A percentile compares a stretch with the other conserved stretches of the same genome.
Conservation (phyloP, 2,329 filamentous ascomycete genomes). For the Cordyceps militaris region DNA sequence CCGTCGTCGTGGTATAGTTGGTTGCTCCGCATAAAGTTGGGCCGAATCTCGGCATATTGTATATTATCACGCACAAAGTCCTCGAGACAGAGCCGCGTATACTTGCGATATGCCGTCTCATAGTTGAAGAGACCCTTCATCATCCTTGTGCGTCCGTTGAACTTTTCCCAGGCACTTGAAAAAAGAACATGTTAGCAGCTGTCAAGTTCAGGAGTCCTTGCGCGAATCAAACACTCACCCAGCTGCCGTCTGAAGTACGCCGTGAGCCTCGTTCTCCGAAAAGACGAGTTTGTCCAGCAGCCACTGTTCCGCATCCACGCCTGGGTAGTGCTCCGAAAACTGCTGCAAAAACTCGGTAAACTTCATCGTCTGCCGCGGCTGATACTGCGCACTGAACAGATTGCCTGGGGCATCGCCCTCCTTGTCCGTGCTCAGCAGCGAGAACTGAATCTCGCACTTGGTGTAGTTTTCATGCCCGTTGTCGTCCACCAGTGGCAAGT, state of each 20-base stretch:
- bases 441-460: slow-evolving; percentile 56
- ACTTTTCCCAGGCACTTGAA: slow-evolving; percentile 49
- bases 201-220: neutral
- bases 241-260: slow-evolving; percentile 39
- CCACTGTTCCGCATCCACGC: slow-evolving; percentile 41
- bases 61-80: slow-evolving; percentile 59
- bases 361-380: slow-evolving; percentile 36
- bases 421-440: slow-evolving; percentile 32
- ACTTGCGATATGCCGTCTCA: slow-evolving; percentile 52
- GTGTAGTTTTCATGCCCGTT: slow-evolving; percentile 38
- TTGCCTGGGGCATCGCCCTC: slow-evolving; percentile 31
- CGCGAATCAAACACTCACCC: slow-evolving; percentile 38
- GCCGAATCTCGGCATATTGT: slow-evolving; percentile 64
- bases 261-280: slow-evolving; percentile 52
- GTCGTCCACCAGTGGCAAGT: slow-evolving; percentile 35
- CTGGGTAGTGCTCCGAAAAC: slow-evolving; percentile 23
- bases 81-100: slow-evolving; percentile 52
- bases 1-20: slow-evolving; percentile 55
- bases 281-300: slow-evolving; percentile 57
- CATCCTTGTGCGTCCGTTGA: slow-evolving; percentile 62
- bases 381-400: slow-evolving; percentile 45
- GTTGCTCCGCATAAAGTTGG: slow-evolving; percentile 60
- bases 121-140: slow-evolving; percentile 69
- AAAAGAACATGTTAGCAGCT: slow-evolving; percentile 11
- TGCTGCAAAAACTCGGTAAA: slow-evolving; percentile 34